Evolutionary conservation across 2,329 filamentous ascomycete genomes (phyloP).

Genomic region (Sporothrix humicola): DNA sequence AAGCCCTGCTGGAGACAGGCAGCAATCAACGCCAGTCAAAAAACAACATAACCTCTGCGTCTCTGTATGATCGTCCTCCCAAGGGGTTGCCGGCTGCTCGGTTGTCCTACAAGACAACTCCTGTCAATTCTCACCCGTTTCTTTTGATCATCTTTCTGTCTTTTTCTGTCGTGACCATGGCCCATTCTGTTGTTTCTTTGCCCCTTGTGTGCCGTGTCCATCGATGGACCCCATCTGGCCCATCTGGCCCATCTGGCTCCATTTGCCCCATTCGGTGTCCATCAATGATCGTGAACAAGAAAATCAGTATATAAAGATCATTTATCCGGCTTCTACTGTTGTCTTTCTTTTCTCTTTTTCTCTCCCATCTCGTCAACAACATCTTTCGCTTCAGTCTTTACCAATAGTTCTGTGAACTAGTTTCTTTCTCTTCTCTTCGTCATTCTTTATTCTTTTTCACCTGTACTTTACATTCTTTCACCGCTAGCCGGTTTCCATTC

Average conservation of each 20-base stretch:
- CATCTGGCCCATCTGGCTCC: background rate
- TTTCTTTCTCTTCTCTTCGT: slow-evolving; percentile 31
- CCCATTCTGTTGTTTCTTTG: background rate
- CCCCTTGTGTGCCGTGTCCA: background rate
- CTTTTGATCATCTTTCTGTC: background rate
- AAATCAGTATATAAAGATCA: slow-evolving; percentile 27
- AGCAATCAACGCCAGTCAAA: background rate
- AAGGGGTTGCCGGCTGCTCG: background rate
- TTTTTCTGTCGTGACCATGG: background rate
- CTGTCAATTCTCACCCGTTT: background rate
- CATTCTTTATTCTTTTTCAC: slow-evolving; percentile 26
- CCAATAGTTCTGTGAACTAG: slow-evolving; percentile 36
- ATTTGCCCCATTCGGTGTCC: background rate
- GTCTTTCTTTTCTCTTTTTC: background rate
- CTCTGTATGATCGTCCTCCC: slow-evolving; percentile 29
- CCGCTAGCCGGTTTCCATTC: slow-evolving; percentile 30
- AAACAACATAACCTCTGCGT: background rate
- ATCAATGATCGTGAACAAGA: background rate
- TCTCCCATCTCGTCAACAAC: slow-evolving; percentile 21
- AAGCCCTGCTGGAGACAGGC: background rate
- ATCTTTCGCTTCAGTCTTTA: slow-evolving; percentile 31
- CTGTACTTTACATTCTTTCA: slow-evolving; percentile 10
- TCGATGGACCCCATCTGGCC: background rate
- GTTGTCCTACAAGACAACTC: background rate
- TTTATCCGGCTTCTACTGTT: slow-evolving; percentile 10